Base-by-base conservation (phyloP, 2,329 filamentous ascomycete genomes). In the Phoma herbarum region DNA sequence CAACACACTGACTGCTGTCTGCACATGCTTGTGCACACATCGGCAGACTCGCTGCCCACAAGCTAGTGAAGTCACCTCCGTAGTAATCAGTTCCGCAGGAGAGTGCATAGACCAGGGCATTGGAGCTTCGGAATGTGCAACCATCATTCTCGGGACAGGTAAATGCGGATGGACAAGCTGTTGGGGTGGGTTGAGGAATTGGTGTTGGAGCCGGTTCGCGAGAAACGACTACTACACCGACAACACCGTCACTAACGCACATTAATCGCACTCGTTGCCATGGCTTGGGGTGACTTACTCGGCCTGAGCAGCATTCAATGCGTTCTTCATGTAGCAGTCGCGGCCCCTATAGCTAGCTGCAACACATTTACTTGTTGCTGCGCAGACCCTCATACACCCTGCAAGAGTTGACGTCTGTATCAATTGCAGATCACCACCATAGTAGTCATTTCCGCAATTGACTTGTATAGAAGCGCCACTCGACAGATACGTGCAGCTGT, bases 371-470 rank as follows among this genome's bases (percentile, higher is more conserved):
- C 12, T 39, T 11, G 50, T 45, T 16, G 42, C 16, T 22, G 41
- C 29, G 42, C 50, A 52, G 10, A 28, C 28, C n/a, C 33, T 37
- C 41, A 52, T 37, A 23, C 50, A 52, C 8, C 41, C 41, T 12
- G 29, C 14, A 4, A 52, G n/a, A 14, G 50, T 52, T 28, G 41
- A 44, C 3, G 42, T 37, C 23, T 52, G 29, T 39, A 46, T 29
- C 22, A 56, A 14, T n/a, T 49, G 52, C 45, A 56, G 16, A 8
- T 56, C 45, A 28, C 52, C 52, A 4, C 52, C 45, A 29, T 56
- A 56, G 23, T 28, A 50, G 23, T 50, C 45, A 2, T 28, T 56
- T 23, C 37, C 45, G 20, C 52, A 56, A 18, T 39, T 49, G 11
- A 56, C 28, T 28, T 49, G 39, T 16, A 56, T 4, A 23, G 52